Evolutionary conservation across 768 basidiomycete genomes (phyloP).

Genomic region (Termitomyces sp.): DNA sequence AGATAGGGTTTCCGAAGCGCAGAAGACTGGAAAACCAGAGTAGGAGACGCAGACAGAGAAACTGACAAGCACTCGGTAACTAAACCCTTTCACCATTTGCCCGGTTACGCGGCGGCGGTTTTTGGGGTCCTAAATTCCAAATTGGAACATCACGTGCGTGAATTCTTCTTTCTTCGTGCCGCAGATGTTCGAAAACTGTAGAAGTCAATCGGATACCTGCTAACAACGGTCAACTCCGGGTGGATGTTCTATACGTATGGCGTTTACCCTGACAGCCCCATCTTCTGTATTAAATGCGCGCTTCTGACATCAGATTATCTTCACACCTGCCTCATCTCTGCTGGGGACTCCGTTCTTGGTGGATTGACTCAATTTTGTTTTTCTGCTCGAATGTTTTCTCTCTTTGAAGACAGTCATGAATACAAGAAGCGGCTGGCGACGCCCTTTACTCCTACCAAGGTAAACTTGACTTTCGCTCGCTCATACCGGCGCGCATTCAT

Average conservation of each 20-base stretch:
- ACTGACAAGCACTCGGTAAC: too few species aligned
- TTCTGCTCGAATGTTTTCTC: slow-evolving; percentile 20
- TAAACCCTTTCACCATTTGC: too few species aligned
- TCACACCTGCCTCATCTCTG: slow-evolving; percentile 4
- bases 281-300: slow-evolving; percentile 10
- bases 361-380: not conserved
- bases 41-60: too few species aligned
- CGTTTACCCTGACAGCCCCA: not conserved
- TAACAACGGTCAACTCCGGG: not conserved
- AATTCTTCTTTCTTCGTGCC: too few species aligned
- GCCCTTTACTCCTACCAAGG: slow-evolving; percentile 38
- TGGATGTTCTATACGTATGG: not conserved
- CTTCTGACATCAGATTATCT: not conserved
- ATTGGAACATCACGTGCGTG: too few species aligned
- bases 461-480: slow-evolving; percentile 7
- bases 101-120: too few species aligned
- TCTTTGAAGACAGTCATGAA: slow-evolving; percentile 39
- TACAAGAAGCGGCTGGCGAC: slow-evolving; percentile 37
- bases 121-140: too few species aligned
- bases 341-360: slow-evolving; percentile 6
- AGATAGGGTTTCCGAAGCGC: too few species aligned
- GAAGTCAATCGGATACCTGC: too few species aligned
- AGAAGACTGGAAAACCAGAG: too few species aligned
- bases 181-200: too few species aligned
- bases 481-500: not conserved